These are phyloP conservation scores for Combretum micranthum DNA, from an alignment of 345 rosid genomes.

Conservation along the genomic window DNA sequence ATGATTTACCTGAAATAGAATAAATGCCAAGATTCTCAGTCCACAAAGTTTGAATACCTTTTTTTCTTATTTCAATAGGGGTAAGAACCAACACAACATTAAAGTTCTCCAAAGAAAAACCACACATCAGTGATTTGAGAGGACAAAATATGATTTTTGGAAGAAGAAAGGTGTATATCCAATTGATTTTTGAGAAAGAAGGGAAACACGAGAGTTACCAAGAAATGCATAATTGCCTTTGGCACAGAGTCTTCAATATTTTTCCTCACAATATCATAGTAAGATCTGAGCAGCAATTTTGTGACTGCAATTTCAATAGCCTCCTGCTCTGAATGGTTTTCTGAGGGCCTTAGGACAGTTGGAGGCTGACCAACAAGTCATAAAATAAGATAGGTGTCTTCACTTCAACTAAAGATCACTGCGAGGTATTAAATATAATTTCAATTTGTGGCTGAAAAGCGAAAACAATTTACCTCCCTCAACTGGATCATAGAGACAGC, in stretches of 20 bases:
- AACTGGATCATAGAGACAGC: conserved; percentile 70
- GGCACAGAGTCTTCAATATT: conserved; percentile 84
- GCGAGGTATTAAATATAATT: no score
- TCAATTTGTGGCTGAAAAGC: no score
- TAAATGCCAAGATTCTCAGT: conserved; percentile 3
- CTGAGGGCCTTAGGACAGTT: conserved; percentile 72
- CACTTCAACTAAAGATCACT: not conserved
- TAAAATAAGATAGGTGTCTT: not conserved
- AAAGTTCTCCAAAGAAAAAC: not conserved
- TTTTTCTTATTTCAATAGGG: no score
- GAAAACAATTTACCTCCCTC: conserved; percentile 46
- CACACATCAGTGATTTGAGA: not conserved
- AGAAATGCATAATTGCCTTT: conserved; percentile 96
- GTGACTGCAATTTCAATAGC: conserved; percentile 65
- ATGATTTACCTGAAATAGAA: conserved; percentile 67
- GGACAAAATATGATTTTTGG: conserved; percentile 4
- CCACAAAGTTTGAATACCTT: not conserved
- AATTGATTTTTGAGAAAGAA: no score
- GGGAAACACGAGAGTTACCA: conserved; percentile 35
- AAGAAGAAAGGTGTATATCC: not conserved
- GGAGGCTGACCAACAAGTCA: conserved; percentile 53
- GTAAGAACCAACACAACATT: not conserved
- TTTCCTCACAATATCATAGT: conserved; percentile 92
- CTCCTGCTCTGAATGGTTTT: conserved; percentile 85
- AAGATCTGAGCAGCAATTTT: conserved; percentile 77